A percentile compares a stretch with the other conserved stretches of the same genome.
phyloP scores from a whole-genome alignment of 192 early-diverging fungal genomes.

The Pilobolus umbonatus region DNA sequence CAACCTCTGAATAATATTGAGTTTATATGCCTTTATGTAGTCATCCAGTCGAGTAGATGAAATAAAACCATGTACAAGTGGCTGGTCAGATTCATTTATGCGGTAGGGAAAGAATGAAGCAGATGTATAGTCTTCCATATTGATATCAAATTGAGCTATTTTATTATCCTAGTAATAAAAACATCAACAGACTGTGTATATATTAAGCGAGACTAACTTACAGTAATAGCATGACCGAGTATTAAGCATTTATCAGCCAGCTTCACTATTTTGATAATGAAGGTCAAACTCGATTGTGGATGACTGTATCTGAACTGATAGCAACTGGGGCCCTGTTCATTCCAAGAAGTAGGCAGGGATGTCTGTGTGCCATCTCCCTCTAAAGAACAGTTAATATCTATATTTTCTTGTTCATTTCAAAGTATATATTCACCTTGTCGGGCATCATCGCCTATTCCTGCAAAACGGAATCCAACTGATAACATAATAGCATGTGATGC shows the following conservation, averaged over 20 bases:
- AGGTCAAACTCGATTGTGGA: slow-evolving; percentile 60
- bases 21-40: slow-evolving; percentile 55
- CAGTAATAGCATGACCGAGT: slow-evolving; percentile 63
- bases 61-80: slow-evolving; percentile 52
- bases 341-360: slow-evolving; percentile 53
- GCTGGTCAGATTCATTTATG: slow-evolving; percentile 17
- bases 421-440: slow-evolving; percentile 22
- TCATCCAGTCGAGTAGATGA: slow-evolving; percentile 56
- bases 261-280: slow-evolving; percentile 61
- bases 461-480: slow-evolving; percentile 55
- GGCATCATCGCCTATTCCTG: slow-evolving; percentile 58
- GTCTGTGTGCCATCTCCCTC: slow-evolving; percentile 25
- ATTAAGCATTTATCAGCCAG: slow-evolving; percentile 59
- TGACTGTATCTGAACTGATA: slow-evolving; percentile 65
- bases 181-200: not conserved
- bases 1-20: slow-evolving; percentile 58
- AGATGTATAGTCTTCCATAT: slow-evolving; percentile 46
- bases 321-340: slow-evolving; percentile 46
- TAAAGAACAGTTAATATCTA: not conserved
- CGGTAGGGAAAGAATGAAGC: slow-evolving; percentile 46
- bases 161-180: slow-evolving; percentile 41
- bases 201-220: slow-evolving; percentile 22
- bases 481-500: slow-evolving; percentile 57
- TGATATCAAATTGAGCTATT: slow-evolving; percentile 43
- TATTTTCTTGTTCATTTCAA: not conserved